These are phyloP conservation scores for Macrophomina tecta DNA, from an alignment of 2,329 filamentous ascomycete genomes.

Conservation along the genomic window DNA sequence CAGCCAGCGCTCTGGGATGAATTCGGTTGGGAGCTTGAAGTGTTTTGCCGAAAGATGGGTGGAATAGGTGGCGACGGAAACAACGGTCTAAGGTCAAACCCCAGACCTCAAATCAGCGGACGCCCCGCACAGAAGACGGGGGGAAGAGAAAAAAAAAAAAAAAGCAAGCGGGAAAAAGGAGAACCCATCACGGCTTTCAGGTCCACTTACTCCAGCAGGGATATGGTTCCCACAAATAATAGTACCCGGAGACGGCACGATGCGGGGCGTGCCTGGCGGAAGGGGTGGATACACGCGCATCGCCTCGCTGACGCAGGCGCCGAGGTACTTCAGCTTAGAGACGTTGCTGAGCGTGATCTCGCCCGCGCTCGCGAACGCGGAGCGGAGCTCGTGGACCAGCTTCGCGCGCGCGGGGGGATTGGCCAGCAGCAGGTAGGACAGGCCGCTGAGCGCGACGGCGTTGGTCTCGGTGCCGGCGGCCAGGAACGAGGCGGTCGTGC, in stretches of 20 bases:
- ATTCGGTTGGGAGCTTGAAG: no score
- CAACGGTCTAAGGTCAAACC: no score
- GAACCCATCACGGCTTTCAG: no score
- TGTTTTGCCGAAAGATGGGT: no score
- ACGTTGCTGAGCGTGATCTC: neutral
- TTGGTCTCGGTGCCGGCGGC: constrained; percentile 49
- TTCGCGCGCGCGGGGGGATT: neutral
- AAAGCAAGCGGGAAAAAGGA: no score
- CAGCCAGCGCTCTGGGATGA: no score
- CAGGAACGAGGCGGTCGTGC: constrained; percentile 32
- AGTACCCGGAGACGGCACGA: constrained; percentile 44
- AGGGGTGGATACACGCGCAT: constrained; percentile 52
- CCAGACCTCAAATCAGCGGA: no score
- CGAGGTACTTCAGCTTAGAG: constrained; percentile 2
- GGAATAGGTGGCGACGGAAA: no score
- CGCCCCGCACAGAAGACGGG: no score
- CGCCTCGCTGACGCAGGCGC: constrained; percentile 46
- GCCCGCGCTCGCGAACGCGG: neutral
- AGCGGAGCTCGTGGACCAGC: constrained; percentile 15
- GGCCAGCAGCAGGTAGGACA: constrained; percentile 43
- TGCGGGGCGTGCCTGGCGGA: constrained; percentile 40
- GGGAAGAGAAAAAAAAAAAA: no score
- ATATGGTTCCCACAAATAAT: constrained; percentile 45
- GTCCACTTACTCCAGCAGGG: constrained; percentile 34
- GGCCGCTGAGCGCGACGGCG: constrained; percentile 45